phyloP scores from a whole-genome alignment of 163 green algal species.

The Chlamydomonas reinhardtii region DNA sequence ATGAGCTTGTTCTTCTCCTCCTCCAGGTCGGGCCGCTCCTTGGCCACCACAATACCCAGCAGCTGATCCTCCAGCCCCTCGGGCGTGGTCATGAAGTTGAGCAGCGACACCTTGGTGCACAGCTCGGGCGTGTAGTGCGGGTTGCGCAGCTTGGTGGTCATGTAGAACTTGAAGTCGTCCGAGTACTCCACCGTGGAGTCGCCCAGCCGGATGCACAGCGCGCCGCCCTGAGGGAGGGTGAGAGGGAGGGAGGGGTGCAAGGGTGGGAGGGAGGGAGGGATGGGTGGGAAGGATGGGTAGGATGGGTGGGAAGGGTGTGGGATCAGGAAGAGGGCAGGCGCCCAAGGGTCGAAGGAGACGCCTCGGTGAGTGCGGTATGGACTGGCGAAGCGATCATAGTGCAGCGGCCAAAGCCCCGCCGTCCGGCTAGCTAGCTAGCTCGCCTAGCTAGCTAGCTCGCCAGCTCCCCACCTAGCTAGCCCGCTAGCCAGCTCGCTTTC shows the following conservation, averaged over 20 bases:
- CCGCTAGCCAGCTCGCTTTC: slow-evolving; percentile 56
- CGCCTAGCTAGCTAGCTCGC: no score
- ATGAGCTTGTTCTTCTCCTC: slow-evolving; percentile 75
- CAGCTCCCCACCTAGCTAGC: no score
- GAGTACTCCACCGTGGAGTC: slow-evolving; percentile 84
- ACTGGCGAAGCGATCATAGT: no score
- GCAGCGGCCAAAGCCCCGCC: no score
- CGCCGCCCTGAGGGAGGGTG: slow-evolving; percentile 42
- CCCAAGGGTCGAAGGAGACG: no score
- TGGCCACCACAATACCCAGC: slow-evolving; percentile 83
- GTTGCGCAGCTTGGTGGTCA: slow-evolving; percentile 89
- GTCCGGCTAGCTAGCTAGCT: no score
- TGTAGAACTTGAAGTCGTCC: slow-evolving; percentile 88
- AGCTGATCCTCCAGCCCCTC: slow-evolving; percentile 85
- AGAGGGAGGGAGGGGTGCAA: background rate
- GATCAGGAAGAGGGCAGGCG: no score
- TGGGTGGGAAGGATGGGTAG: background rate
- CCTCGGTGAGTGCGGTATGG: no score
- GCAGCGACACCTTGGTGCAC: slow-evolving; percentile 78
- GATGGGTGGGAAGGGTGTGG: no score
- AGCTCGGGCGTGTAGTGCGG: slow-evolving; percentile 89
- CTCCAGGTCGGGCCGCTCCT: slow-evolving; percentile 86
- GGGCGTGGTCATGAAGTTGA: slow-evolving; percentile 90
- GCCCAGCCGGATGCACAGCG: slow-evolving; percentile 83
- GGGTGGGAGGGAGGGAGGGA: background rate